These are phyloP conservation scores for Salix dunnii DNA, from an alignment of 345 rosid genomes.

Conservation along the genomic window DNA sequence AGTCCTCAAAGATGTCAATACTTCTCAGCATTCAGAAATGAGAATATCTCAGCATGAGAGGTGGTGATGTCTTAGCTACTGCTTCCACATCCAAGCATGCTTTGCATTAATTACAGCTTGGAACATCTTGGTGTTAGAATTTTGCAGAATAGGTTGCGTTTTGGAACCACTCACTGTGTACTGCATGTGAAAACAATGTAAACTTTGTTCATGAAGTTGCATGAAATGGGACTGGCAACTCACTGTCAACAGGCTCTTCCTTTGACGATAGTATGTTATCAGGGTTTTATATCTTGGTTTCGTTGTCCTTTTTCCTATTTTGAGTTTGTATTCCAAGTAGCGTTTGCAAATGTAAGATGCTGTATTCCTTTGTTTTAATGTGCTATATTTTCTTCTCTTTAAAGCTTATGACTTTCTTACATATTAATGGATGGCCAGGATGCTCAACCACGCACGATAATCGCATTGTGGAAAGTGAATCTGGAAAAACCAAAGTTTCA, in stretches of 20 bases:
- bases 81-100: background rate
- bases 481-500: constrained; percentile 71
- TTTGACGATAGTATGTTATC: background rate
- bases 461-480: constrained; percentile 87
- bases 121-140: background rate
- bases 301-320: background rate
- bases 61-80: background rate
- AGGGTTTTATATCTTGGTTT: background rate
- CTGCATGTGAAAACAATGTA: background rate
- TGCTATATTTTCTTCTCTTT: background rate
- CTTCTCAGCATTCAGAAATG: background rate
- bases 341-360: background rate
- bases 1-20: background rate
- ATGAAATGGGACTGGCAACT: background rate
- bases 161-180: background rate
- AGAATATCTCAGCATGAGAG: background rate
- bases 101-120: background rate
- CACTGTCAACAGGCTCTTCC: background rate
- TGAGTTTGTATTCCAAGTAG: background rate
- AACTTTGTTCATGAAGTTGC: background rate
- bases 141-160: background rate
- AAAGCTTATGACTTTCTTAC: background rate
- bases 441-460: constrained; percentile 69
- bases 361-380: background rate
- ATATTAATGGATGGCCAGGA: constrained; percentile 51